These are phyloP conservation scores for Rhododendron ovatum DNA, from an alignment of 148 eudicot species.

Conservation along the genomic window DNA sequence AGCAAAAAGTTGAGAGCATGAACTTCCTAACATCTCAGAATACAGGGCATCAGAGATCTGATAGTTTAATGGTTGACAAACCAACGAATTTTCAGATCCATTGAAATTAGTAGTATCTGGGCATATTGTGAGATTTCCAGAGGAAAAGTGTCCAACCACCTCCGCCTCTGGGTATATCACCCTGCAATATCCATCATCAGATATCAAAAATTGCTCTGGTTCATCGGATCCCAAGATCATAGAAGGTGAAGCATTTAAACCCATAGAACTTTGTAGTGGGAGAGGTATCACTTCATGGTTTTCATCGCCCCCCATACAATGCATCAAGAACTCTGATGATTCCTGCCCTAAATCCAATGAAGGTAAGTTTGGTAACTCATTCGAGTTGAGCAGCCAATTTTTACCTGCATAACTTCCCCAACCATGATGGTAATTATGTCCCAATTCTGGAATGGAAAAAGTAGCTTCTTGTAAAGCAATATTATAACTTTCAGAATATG, in stretches of 20 bases:
- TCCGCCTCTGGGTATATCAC: conserved; percentile 24
- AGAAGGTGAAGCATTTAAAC: conserved; percentile 21
- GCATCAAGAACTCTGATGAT: conserved; percentile 39
- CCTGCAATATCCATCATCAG: conserved; percentile 30
- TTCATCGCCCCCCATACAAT: conserved; percentile 23
- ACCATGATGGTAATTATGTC: conserved; percentile 36
- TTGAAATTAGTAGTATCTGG: conserved; percentile 23
- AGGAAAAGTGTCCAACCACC: conserved; percentile 18
- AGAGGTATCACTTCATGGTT: conserved; percentile 31
- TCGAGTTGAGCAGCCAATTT: conserved; percentile 35
- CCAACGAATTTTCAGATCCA: conserved; percentile 32
- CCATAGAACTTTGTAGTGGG: conserved; percentile 22
- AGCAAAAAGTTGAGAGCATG: conserved; percentile 31
- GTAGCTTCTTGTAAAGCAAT: conserved; percentile 35
- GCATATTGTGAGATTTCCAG: conserved; percentile 24
- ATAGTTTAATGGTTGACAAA: conserved; percentile 34
- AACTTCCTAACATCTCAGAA: conserved; percentile 30
- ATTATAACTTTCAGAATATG: conserved; percentile 39
- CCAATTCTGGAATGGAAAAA: conserved; percentile 45
- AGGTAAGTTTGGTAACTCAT: conserved; percentile 40
- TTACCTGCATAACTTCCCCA: conserved; percentile 27
- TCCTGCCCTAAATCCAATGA: conserved; percentile 38
- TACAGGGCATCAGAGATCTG: conserved; percentile 36
- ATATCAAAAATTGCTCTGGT: conserved; percentile 15
- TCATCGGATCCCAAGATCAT: conserved; percentile 22